These are phyloP conservation scores for Mycena haematopus DNA, from an alignment of 768 basidiomycete species.

Conservation along the genomic window DNA sequence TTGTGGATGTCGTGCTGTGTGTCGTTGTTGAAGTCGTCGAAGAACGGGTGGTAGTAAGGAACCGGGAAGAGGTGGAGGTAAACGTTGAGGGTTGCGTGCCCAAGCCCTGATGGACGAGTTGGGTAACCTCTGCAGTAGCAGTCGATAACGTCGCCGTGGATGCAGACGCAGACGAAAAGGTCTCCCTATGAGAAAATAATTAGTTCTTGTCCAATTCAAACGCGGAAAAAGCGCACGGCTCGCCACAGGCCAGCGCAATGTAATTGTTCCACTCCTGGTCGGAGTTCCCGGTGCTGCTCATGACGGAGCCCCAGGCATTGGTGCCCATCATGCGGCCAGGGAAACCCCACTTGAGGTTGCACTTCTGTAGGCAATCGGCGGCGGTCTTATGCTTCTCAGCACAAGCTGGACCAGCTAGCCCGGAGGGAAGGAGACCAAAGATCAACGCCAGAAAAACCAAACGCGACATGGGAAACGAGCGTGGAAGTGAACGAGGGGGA, in stretches of 20 bases:
- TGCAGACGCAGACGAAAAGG: constrained; percentile 17
- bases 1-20: constrained; percentile 30
- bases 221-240: neutral
- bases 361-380: constrained; percentile 45
- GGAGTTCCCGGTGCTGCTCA: constrained; percentile 40
- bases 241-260: constrained; percentile 53
- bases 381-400: constrained; percentile 43
- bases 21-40: constrained; percentile 31
- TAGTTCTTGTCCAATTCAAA: neutral
- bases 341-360: constrained; percentile 54
- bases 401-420: constrained; percentile 55
- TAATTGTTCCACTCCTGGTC: constrained; percentile 42
- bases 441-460: constrained; percentile 44
- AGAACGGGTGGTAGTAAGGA: constrained; percentile 25
- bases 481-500: constrained; percentile 31
- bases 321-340: constrained; percentile 55
- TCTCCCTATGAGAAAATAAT: neutral
- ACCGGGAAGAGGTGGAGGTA: constrained; percentile 20
- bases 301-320: constrained; percentile 63
- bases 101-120: constrained; percentile 29
- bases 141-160: constrained; percentile 21
- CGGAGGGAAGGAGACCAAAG: constrained; percentile 43
- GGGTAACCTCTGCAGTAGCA: constrained; percentile 31
- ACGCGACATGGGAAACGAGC: constrained; percentile 43
- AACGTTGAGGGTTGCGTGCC: constrained; percentile 27